Conservation (phyloP, 305 asterid species). For the Fraxinus sp. region DNA sequence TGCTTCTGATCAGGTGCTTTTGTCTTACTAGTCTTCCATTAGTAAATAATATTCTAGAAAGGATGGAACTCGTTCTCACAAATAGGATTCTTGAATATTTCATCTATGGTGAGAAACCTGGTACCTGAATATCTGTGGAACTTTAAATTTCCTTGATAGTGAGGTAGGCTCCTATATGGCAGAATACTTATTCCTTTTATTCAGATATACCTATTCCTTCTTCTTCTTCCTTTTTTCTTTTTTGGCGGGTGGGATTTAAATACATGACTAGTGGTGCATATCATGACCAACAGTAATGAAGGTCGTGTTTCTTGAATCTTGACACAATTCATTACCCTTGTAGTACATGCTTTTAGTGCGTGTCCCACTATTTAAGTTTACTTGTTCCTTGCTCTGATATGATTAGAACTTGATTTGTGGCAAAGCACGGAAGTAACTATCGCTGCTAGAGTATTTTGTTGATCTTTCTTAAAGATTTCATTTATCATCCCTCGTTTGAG, state of each 20-base stretch:
- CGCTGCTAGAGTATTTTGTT: background rate
- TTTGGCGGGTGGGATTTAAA: background rate
- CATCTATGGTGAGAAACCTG: background rate
- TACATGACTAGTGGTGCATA: background rate
- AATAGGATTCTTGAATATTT: background rate
- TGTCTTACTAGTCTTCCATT: background rate
- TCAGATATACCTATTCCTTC: background rate
- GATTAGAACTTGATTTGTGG: background rate
- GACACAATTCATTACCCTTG: background rate
- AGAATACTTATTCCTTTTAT: background rate
- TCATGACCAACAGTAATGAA: background rate
- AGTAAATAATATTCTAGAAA: background rate
- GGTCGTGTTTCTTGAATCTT: background rate
- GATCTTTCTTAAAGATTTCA: background rate
- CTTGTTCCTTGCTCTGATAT: background rate
- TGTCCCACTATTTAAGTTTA: background rate
- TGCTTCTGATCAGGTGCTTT: conserved; percentile 15
- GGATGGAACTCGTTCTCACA: background rate
- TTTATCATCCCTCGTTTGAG: background rate
- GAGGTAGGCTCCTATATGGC: background rate
- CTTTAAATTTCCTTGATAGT: background rate
- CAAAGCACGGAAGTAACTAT: background rate
- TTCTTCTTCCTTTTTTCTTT: background rate
- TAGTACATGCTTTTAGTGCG: background rate
- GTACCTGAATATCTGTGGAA: background rate